These are phyloP conservation scores for Narthecium ossifragum DNA, from an alignment of 106 monocot genomes.

Conservation along the genomic window DNA sequence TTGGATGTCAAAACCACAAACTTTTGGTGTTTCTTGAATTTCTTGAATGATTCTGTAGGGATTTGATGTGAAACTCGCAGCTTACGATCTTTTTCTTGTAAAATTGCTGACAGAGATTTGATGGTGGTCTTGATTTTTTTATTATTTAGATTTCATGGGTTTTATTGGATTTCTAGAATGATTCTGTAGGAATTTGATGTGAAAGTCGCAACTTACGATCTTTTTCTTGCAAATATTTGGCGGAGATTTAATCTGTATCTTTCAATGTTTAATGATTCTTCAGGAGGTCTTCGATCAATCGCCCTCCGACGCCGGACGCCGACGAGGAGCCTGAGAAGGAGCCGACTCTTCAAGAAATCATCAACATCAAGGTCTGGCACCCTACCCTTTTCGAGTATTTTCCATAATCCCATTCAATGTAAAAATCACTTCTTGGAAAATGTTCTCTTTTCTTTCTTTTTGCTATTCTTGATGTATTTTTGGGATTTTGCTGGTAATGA, in stretches of 20 bases:
- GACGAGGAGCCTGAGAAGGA: constrained; percentile 54
- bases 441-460: neutral
- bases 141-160: no score
- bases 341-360: constrained; percentile 73
- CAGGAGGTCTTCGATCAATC: constrained; percentile 88
- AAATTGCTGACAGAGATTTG: no score
- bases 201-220: neutral
- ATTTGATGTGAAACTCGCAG: no score
- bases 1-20: no score
- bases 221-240: neutral
- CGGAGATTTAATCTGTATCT: neutral
- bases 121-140: no score
- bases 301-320: constrained; percentile 81
- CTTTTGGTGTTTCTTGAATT: neutral
- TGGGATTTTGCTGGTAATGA: neutral
- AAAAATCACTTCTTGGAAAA: neutral
- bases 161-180: neutral
- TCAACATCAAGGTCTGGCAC: constrained; percentile 77
- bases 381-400: neutral
- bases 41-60: neutral
- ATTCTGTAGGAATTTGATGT: neutral
- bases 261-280: no score
- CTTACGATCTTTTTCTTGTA: no score
- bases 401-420: no score
- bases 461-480: neutral